Base-by-base conservation (phyloP, 2,329 filamentous ascomycete genomes). In the Sclerotinia borealis region DNA sequence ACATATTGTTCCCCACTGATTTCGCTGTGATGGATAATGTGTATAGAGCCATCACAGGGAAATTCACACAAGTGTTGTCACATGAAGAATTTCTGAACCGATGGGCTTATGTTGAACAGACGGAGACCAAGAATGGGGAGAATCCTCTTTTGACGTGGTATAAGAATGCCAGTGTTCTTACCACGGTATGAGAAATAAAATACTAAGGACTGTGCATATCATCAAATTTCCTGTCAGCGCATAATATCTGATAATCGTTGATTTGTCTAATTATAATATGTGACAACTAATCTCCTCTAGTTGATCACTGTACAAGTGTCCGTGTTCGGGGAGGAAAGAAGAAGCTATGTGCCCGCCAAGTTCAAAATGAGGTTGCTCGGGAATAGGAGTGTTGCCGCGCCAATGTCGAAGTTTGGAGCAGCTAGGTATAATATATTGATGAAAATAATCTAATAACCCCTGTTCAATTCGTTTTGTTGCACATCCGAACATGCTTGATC, bases 1-100 rank as follows among this genome's bases (percentile, higher is more conserved):
- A 99, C 75, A 97, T 99, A 71, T 87, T 99, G 74, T 99, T 99
- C 79, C 95, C 95, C 0, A 99, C 95, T 13, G 90, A 99, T 77
- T 99, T 99, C 75, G 82, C 85, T 67, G 88, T 96, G 69, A 89
- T 95, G 77, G 92, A 98, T 77, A 87, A 92, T 71, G 86, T 98
- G 70, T 99, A 99, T 78, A 88, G 91, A 63, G 92, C 92, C 66
- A 86, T 98, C 71, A 99, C 95, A 0, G 93, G 93, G 37, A 95
- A 96, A 75, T 80, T 98, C 71, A 96, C 93, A 2, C 85, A 89
- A 59, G 91, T 96, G 59, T 84, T 88, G 75, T 86, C 88, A 43
- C 95, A 99, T 72, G 92, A 93, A 74, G 91, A 96, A 68, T 99
- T 98, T 74, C 87, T 99, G 83, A 83, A 83, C 60, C 84, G 89